Base-by-base conservation (phyloP, 805 yeast species). In the Myxozyma neotropica region DNA sequence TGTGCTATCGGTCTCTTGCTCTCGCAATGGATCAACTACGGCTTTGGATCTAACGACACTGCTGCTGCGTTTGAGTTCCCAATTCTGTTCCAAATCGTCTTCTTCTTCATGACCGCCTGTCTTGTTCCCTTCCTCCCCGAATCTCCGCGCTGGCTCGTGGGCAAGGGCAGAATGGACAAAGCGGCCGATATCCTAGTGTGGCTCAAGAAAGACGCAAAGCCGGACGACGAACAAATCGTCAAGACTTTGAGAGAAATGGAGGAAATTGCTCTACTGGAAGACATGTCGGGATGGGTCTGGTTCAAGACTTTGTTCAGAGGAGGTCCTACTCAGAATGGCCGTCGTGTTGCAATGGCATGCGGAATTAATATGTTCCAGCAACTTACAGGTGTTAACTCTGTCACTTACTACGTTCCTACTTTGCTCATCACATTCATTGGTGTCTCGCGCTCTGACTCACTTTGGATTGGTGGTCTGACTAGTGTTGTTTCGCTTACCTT, bases 311-410 rank as follows among this genome's bases (percentile, higher is more conserved):
- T 57, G 40, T 57, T 53, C 55, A 54, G 40, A 19, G 48, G 55
- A 19, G 58, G 58, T 24, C 61, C 61, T 4, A 57, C 59, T 17
- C 61, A 57, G 35, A 57, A 57, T 29, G 61, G 61, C 17, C 82
- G 78, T 48, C 72, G 83, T 62, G 70, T 74, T 12, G 70, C 72
- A 60, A 71, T 80, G 46, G 80, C 80, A 3, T 71, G 71, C 12
- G 76, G 78, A 73, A 70, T 77, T 3, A 83, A 80, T 59, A 72
- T 53, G 75, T 77, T 93, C 70, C 98, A 93, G 77, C 99, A 93
- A 76, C 90, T 93, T 69, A 88, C 96, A 15, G 98, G 98, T 68
- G 92, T 93, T 83, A 93, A 93, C 76, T 89, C 97, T 3, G 81
- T 93, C 68, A 89, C 93, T 94, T 93, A 93, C 77, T 93, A 91